Evolutionary conservation across 306 rosid genomes (phyloP).

Genomic region (Cicer pinnatifidum): DNA sequence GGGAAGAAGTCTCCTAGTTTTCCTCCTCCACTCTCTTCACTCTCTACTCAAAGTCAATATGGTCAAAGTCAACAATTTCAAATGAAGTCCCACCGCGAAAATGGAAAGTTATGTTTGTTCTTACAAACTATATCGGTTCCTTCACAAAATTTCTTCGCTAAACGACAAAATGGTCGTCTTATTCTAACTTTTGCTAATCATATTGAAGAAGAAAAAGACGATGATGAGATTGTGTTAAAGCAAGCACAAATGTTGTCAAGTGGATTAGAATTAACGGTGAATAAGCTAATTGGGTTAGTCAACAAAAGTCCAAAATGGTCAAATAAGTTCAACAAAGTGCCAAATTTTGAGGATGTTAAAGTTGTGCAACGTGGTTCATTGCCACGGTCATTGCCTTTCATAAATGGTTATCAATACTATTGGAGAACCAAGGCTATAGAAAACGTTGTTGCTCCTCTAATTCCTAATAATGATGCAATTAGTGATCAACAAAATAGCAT

Average conservation of each 20-base stretch:
- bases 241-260: background rate
- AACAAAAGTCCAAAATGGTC: constrained; percentile 53
- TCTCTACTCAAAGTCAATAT: constrained; percentile 39
- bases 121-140: constrained; percentile 62
- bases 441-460: background rate
- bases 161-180: constrained; percentile 71
- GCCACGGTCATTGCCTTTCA: background rate
- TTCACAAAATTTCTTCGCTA: constrained; percentile 55
- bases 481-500: constrained; percentile 29
- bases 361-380: constrained; percentile 41
- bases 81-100: constrained; percentile 62
- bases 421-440: constrained; percentile 53
- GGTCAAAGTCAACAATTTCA: constrained; percentile 35
- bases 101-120: constrained; percentile 65
- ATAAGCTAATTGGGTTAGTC: constrained; percentile 50
- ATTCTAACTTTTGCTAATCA: constrained; percentile 58
- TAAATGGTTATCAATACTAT: constrained; percentile 2
- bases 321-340: constrained; percentile 48
- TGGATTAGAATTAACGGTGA: constrained; percentile 53
- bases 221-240: constrained; percentile 39
- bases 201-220: background rate
- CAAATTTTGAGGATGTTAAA: constrained; percentile 46
- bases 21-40: constrained; percentile 68
- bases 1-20: constrained; percentile 49
- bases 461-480: constrained; percentile 26